phyloP scores from a whole-genome alignment of 2,329 filamentous ascomycete species.

The Penicillium rolfsii region DNA sequence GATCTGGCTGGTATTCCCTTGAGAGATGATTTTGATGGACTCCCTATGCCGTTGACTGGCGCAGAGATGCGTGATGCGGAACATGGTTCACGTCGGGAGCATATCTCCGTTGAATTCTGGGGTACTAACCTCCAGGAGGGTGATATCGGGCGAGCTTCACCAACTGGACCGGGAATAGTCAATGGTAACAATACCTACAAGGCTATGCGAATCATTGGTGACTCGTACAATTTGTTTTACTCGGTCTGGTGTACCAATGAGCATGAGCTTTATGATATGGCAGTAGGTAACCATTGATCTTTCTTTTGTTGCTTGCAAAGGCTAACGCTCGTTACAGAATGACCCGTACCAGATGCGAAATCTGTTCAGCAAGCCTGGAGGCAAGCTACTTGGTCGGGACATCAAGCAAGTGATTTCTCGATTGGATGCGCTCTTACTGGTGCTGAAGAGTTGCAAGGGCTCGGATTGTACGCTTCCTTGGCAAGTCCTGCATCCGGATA shows the following conservation, averaged over 20 bases:
- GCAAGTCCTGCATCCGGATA: constrained; percentile 59
- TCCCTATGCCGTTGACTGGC: constrained; percentile 51
- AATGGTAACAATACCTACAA: constrained; percentile 63
- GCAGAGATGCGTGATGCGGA: constrained; percentile 24
- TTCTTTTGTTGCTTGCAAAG: neutral
- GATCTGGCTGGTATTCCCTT: constrained; percentile 47
- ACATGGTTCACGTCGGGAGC: constrained; percentile 49
- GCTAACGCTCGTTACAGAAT: constrained; percentile 38
- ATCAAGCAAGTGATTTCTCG: constrained; percentile 50
- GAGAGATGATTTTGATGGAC: constrained; percentile 59
- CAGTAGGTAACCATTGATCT: constrained; percentile 40
- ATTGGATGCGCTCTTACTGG: constrained; percentile 62
- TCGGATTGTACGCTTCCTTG: constrained; percentile 60
- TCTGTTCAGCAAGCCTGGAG: constrained; percentile 25
- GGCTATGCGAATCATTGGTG: constrained; percentile 57
- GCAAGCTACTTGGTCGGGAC: constrained; percentile 26
- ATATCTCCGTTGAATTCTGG: constrained; percentile 64
- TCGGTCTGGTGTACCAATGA: constrained; percentile 71
- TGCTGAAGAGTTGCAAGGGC: constrained; percentile 64
- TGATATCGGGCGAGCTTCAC: constrained; percentile 32
- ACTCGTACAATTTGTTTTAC: constrained; percentile 65
- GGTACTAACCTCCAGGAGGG: constrained; percentile 43
- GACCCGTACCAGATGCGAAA: constrained; percentile 60
- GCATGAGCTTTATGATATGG: constrained; percentile 67
- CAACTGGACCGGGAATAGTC: constrained; percentile 19